A percentile compares a stretch with the other conserved stretches of the same genome.
These are phyloP conservation scores for Leersia perrieri DNA, from an alignment of 176 grass and related monocot species.

Conservation along the genomic window DNA sequence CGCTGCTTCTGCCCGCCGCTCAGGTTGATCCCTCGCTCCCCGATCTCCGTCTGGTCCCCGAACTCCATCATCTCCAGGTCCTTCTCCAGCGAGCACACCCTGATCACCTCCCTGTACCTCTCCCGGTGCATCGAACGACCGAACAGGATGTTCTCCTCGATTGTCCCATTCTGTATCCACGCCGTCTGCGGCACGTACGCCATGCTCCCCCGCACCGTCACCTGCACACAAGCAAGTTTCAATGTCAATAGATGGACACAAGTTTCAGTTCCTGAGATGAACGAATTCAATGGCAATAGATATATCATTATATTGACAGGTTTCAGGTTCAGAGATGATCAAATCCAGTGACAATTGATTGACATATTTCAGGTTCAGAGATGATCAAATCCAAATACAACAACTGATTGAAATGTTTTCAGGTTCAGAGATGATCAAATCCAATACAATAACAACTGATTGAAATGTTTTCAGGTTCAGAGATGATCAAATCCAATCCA, in stretches of 20 bases:
- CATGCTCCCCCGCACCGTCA: constrained; percentile 79
- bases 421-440: too few relatives aligned
- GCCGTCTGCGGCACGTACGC: constrained; percentile 89
- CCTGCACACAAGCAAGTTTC: constrained; percentile 41
- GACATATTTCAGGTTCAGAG: background rate
- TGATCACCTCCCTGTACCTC: constrained; percentile 73
- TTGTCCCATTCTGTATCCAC: constrained; percentile 97
- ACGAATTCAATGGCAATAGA: background rate
- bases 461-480: too few relatives aligned
- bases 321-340: background rate
- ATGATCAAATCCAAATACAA: background rate
- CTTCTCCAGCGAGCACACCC: constrained; percentile 90
- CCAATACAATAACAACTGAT: too few relatives aligned
- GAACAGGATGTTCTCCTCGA: constrained; percentile 96
- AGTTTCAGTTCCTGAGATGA: background rate
- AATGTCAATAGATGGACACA: background rate
- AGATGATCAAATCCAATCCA: background rate
- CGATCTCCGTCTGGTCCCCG: constrained; percentile 98
- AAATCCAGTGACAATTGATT: background rate
- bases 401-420: too few relatives aligned
- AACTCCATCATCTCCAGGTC: constrained; percentile 99
- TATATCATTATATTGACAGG: background rate
- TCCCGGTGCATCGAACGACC: constrained; percentile 67
- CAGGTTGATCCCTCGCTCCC: constrained; percentile 94
- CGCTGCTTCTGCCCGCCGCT: constrained; percentile 98